Percentiles rank a stretch among this genome's conserved stretches.
Evolutionary conservation across 441 rosid genomes (phyloP).

Genomic region (Euphorbia celastroides): DNA sequence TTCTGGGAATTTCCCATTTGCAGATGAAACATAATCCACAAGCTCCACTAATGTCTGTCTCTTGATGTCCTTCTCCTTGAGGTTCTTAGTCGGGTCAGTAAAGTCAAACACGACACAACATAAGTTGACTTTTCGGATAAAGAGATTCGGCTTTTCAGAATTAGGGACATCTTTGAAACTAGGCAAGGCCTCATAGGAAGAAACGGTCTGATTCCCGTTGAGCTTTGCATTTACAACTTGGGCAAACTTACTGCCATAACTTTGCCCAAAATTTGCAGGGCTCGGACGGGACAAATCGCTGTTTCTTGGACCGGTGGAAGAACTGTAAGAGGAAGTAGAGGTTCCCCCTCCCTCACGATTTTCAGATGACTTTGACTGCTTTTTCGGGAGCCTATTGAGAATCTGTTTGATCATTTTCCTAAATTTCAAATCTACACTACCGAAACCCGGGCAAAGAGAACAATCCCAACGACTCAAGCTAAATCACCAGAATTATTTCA

Average conservation of each 20-base stretch:
- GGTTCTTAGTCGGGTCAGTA: constrained; percentile 53
- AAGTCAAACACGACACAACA: constrained; percentile 64
- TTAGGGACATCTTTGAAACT: constrained; percentile 72
- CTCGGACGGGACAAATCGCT: constrained; percentile 30
- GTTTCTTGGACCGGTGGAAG: constrained; percentile 44
- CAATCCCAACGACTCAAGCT: not conserved
- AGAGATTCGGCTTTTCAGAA: constrained; percentile 66
- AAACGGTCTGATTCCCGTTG: constrained; percentile 41
- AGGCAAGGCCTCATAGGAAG: constrained; percentile 66
- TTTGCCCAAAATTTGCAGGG: constrained; percentile 30
- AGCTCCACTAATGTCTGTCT: constrained; percentile 75
- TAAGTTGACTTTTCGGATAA: constrained; percentile 47
- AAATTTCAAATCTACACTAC: constrained; percentile 9
- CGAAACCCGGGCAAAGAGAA: constrained; percentile 4
- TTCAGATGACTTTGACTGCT: constrained; percentile 63
- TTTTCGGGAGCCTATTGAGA: constrained; percentile 79
- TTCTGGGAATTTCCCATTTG: constrained; percentile 61
- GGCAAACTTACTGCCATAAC: constrained; percentile 37
- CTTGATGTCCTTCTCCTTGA: constrained; percentile 76
- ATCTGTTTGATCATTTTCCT: constrained; percentile 70
- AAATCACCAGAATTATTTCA: not conserved
- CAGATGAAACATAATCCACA: constrained; percentile 63
- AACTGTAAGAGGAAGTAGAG: constrained; percentile 21
- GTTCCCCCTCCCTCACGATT: constrained; percentile 46
- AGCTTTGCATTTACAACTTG: constrained; percentile 38